A percentile compares a stretch with the other conserved stretches of the same genome.
Evolutionary conservation across 495 filamentous ascomycete genomes (phyloP).

Genomic region (Copromyces sp.): DNA sequence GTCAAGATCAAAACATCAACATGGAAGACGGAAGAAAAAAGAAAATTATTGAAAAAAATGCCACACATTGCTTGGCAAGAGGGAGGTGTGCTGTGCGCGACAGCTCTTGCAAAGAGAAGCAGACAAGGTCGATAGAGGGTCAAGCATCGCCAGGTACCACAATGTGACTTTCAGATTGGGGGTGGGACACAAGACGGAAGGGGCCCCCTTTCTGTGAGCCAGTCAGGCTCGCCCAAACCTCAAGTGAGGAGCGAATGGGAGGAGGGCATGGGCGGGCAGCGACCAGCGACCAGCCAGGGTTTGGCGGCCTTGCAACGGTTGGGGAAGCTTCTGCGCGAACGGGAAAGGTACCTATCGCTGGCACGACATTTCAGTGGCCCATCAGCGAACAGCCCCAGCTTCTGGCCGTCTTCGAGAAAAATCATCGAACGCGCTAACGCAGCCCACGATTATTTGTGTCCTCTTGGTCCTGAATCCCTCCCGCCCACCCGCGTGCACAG

Average conservation of each 20-base stretch:
- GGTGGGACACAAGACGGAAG: too few relatives aligned
- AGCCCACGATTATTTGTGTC: neutral
- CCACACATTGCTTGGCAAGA: neutral
- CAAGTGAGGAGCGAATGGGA: neutral
- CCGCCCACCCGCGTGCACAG: neutral
- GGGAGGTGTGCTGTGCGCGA: neutral
- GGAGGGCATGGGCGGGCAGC: neutral
- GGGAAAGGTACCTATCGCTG: constrained; percentile 17
- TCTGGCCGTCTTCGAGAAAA: constrained; percentile 29
- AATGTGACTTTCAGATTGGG: neutral
- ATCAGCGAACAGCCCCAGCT: constrained; percentile 13
- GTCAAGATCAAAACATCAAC: neutral
- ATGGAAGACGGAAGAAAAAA: neutral
- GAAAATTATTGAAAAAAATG: neutral
- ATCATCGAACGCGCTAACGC: constrained; percentile 24
- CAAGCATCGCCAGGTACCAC: neutral
- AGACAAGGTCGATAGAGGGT: neutral
- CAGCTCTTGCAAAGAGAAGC: neutral
- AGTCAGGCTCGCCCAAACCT: neutral
- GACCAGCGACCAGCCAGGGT: constrained; percentile 17
- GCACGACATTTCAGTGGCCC: constrained; percentile 9
- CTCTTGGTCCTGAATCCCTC: neutral
- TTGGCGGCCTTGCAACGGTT: neutral
- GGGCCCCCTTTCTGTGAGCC: neutral
- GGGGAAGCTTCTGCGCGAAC: constrained; percentile 14